phyloP scores from a whole-genome alignment of 2,329 filamentous ascomycete genomes.

The Fusarium domesticum region DNA sequence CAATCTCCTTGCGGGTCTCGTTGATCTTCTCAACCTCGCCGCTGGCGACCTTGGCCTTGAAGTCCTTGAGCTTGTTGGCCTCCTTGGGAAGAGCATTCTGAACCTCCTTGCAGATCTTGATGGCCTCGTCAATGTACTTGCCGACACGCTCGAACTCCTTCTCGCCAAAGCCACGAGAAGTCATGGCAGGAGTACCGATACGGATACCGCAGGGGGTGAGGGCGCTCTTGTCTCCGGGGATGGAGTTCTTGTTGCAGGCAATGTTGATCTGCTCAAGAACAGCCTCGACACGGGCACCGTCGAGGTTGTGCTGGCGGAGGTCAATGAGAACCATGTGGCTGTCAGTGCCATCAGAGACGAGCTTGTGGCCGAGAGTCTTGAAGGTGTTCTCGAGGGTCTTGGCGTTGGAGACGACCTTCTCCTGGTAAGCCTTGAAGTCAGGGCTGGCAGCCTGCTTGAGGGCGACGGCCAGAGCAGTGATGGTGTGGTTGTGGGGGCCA shows the following conservation, averaged over 20 bases:
- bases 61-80: conserved; percentile 99
- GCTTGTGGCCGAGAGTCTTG: conserved; percentile 85
- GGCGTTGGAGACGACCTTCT: conserved; percentile 88
- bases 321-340: conserved; percentile 97
- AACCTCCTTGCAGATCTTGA: conserved; percentile 87
- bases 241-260: conserved; percentile 99
- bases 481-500: conserved; percentile 99
- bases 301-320: conserved; percentile 79
- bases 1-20: conserved; percentile 83
- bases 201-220: conserved; percentile 92
- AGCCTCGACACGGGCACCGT: conserved; percentile 92
- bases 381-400: conserved; percentile 84
- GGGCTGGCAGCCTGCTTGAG: conserved; percentile 87
- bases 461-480: conserved; percentile 91
- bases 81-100: conserved; percentile 87
- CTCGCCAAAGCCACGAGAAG: conserved; percentile 86
- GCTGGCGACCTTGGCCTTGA: conserved; percentile 84
- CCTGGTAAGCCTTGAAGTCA: conserved; percentile 92
- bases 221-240: conserved; percentile 95
- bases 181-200: conserved; percentile 97
- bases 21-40: conserved; percentile 80
- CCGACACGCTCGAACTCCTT: conserved; percentile 91
- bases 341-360: conserved; percentile 94
- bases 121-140: conserved; percentile 80
- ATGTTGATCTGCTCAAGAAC: conserved; percentile 98